Base-by-base conservation (phyloP, 129 eudicot genomes). In the Arctium lappa region DNA sequence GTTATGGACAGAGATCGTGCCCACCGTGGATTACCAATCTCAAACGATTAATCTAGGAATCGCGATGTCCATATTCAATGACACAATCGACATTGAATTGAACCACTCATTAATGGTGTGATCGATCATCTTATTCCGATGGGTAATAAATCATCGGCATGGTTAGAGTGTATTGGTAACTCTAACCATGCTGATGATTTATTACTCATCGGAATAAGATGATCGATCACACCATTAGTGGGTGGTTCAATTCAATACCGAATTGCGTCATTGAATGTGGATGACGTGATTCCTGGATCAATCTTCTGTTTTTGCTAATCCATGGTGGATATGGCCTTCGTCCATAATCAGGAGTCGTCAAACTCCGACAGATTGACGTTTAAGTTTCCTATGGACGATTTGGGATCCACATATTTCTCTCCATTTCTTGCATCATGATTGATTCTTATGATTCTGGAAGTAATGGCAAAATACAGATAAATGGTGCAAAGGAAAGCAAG, bases 391-490 rank as follows among this genome's bases (percentile, higher is more conserved):
- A 29, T 77, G 18, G 27, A 69, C 1, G 72, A 2, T 62, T 60
- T 38, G 8, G 68, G 50, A 39, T 71, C 48, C 75, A 70, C 50
- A 33, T 34, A 40, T 5, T 79, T 80, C 37, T 79, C 86, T 10
- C 81, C 88, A 2, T 48, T 56, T 15, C 33, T 73, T n/a, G 56
- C 79, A n/a, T 60, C n/a, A 31, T 33, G 65, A 6, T 10, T 53
- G 32, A 13, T 77, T 84, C 11, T 56, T 73, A 63, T 72, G 39
- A 80, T 27, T 80, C 4, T 71, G 22, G 27, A 56, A 44, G 98
- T 94, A 74, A 94, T 80, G 6, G 97, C 98, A 76, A 94, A 94
- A 78, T 92, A 94, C 22, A 94, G 95, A 80, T 94, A 94, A 72
- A 94, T 60, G 31, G 94, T 90, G 91, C 97, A 94, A 3, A 92